These are phyloP conservation scores for Puccinia horiana DNA, from an alignment of 1,284 basidiomycete species.

Conservation along the genomic window DNA sequence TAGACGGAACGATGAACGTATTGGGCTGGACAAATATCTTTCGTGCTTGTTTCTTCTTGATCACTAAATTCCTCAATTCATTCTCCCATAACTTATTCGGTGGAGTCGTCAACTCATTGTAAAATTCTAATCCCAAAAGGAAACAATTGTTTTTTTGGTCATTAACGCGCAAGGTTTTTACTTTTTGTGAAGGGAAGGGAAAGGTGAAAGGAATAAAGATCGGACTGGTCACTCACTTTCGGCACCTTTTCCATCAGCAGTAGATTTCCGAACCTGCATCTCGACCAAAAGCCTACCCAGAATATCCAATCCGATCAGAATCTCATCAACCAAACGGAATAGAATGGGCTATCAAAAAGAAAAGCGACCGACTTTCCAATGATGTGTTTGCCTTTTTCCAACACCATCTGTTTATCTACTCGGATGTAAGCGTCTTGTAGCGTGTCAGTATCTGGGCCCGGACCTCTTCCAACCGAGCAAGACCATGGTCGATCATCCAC, in stretches of 20 bases:
- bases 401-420: conserved; percentile 69
- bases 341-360: background rate
- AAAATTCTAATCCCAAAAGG: conserved; percentile 63
- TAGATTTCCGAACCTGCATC: conserved; percentile 77
- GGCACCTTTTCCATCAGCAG: conserved; percentile 74
- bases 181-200: background rate
- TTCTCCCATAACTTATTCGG: conserved; percentile 71
- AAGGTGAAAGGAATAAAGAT: conserved; percentile 10
- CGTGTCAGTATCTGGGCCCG: conserved; percentile 60
- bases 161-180: background rate
- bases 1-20: conserved; percentile 63
- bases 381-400: conserved; percentile 67
- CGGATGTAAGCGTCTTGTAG: conserved; percentile 71
- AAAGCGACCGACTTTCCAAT: conserved; percentile 63
- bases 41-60: conserved; percentile 76
- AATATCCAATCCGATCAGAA: background rate
- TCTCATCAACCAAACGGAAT: background rate
- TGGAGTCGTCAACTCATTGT: conserved; percentile 69
- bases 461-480: conserved; percentile 71
- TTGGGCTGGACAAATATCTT: conserved; percentile 78
- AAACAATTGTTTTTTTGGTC: background rate
- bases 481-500: conserved; percentile 70
- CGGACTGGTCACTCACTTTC: conserved; percentile 53
- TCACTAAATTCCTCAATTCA: conserved; percentile 72
- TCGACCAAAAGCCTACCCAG: conserved; percentile 66